These are phyloP conservation scores for Pleoardoris graminearum DNA, from an alignment of 2,329 filamentous ascomycete species.

Conservation along the genomic window DNA sequence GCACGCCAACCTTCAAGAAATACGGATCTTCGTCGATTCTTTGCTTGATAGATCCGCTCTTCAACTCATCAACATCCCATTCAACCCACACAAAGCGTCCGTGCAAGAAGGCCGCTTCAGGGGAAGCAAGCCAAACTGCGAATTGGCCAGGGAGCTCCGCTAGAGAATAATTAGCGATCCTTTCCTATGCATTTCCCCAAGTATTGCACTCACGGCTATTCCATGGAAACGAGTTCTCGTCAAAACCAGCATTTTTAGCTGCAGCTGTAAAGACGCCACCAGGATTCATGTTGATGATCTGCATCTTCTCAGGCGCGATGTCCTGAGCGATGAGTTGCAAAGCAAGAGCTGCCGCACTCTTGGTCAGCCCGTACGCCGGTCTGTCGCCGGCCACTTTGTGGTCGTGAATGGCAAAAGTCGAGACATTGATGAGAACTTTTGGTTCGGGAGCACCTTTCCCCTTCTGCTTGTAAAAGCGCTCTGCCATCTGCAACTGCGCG, in stretches of 20 bases:
- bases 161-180: background rate
- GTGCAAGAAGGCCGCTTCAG: background rate
- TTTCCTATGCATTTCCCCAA: background rate
- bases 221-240: background rate
- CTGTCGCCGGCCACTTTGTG: background rate
- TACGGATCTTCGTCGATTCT: background rate
- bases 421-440: background rate
- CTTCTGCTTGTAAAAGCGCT: background rate
- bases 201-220: background rate
- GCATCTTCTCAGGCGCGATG: background rate
- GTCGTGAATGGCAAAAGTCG: background rate
- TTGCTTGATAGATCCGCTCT: background rate
- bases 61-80: slow-evolving; percentile 1
- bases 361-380: background rate
- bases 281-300: background rate
- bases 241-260: background rate
- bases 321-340: slow-evolving; percentile 4
- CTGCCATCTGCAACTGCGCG: slow-evolving; percentile 1
- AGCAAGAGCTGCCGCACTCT: background rate
- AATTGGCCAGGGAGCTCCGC: slow-evolving; percentile 1
- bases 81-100: background rate
- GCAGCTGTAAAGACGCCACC: background rate
- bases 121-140: background rate
- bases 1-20: background rate
- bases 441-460: background rate